Evolutionary conservation across 441 rosid species (phyloP).

Genomic region (Populus trichocarpa): DNA sequence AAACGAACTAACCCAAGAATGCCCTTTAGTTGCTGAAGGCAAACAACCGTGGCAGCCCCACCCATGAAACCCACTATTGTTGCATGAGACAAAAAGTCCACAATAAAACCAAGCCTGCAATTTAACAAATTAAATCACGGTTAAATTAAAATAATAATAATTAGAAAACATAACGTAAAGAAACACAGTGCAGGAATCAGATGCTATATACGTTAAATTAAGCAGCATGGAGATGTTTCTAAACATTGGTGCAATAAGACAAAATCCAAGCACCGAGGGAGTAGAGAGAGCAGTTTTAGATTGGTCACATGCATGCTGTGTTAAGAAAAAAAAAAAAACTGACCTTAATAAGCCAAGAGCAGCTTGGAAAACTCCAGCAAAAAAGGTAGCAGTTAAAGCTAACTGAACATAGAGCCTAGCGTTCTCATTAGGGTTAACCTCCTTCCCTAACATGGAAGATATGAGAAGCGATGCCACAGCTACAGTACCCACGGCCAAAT

Average conservation of each 20-base stretch:
- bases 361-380: conserved; percentile 66
- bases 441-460: conserved; percentile 56
- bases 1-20: conserved; percentile 61
- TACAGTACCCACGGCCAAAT: conserved; percentile 72
- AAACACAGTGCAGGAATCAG: not conserved
- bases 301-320: not conserved
- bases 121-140: not conserved
- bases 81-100: conserved; percentile 78
- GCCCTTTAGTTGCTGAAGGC: conserved; percentile 73
- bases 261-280: not conserved
- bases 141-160: not conserved
- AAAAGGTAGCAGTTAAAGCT: conserved; percentile 76
- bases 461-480: conserved; percentile 71
- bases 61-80: conserved; percentile 83
- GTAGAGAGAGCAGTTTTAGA: not conserved
- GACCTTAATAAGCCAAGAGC: conserved; percentile 67
- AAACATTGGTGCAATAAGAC: not conserved
- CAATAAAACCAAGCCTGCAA: conserved; percentile 68
- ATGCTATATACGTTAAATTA: not conserved
- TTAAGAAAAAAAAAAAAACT: too few species aligned
- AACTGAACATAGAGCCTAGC: conserved; percentile 67
- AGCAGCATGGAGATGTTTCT: not conserved
- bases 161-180: not conserved
- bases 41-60: conserved; percentile 80
- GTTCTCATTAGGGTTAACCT: conserved; percentile 46